Base-by-base conservation (phyloP, 2,329 filamentous ascomycete species). In the Ophiosphaerella narmari region DNA sequence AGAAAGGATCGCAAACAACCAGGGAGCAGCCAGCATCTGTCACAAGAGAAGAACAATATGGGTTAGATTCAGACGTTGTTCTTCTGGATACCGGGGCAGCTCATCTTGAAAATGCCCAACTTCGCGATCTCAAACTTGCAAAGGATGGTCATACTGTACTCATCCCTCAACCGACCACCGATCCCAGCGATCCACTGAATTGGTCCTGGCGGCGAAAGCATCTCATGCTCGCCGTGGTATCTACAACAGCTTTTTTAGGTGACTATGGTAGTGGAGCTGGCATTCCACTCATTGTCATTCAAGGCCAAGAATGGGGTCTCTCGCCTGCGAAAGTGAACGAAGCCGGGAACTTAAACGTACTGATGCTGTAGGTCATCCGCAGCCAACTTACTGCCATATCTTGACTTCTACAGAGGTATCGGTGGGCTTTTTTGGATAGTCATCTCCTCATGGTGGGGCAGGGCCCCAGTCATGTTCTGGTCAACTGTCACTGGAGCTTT, bases 271-370 rank as follows among this genome's bases (percentile, higher is more conserved):
- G 75, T 18, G 78, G 62, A 29, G 54, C 63, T 12, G 67, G 64
- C 38, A 67, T 68, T 21, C 63, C 67, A 6, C 54, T 66, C 24
- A 70, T 70, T 41, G 59, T 70, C 6, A 47, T 56, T 5, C 65
- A 70, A 43, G 62, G 50, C 13, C 74, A 74, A 40, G 65, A 81
- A 65, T 83, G 80, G 80, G 57, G 72, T 23, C 76, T 80, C 62
- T 68, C 75, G 3, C 75, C 77, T 32, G 74, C 80, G 34, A 72
- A 74, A 18, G 77, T 82, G 50, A 82, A 83, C 55, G 77, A 80
- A 58, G 75, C 78, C 5, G 77, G 79, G 36, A 80, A 77, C 14
- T 75, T 80, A 6, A 82, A 82, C 52, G 75, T 82, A 1, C 80
- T 82, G 52, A 80, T 80, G 71, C 69, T 81, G 74, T 77, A 59